phyloP scores from a whole-genome alignment of 441 rosid species.

The Gossypium davidsonii region DNA sequence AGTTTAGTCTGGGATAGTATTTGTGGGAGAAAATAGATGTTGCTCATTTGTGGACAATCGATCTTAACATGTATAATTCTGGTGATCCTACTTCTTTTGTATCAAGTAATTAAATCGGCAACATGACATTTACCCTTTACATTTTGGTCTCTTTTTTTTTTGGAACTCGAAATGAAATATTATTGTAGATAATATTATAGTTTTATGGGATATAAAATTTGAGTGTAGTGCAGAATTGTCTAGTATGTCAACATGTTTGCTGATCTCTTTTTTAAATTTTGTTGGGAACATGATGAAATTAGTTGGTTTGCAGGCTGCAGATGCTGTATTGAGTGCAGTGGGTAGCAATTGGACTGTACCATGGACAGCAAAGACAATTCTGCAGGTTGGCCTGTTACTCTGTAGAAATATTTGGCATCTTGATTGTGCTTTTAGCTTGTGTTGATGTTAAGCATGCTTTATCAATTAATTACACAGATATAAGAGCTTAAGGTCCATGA shows the following conservation, averaged over 20 bases:
- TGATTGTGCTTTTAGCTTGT: not conserved
- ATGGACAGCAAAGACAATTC: constrained; percentile 85
- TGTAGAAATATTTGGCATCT: not conserved
- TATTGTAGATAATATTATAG: not conserved
- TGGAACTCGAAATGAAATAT: not conserved
- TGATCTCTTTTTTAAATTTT: not conserved
- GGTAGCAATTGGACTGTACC: constrained; percentile 88
- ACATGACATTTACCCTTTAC: not conserved
- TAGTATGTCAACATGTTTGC: not conserved
- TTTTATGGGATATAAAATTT: not conserved
- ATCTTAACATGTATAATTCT: not conserved
- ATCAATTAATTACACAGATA: not conserved
- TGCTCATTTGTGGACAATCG: not conserved
- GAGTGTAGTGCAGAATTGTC: not conserved
- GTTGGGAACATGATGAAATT: not conserved
- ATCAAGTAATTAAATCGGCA: not conserved
- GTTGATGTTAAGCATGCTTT: not conserved
- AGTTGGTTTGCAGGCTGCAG: constrained; percentile 51
- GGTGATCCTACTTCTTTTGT: not conserved
- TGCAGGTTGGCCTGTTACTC: constrained; percentile 48
- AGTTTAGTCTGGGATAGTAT: not conserved
- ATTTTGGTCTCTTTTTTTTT: not conserved
- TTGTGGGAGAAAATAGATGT: not conserved
- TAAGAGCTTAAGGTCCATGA: not conserved
- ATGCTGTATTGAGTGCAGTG: constrained; percentile 47